Evolutionary conservation across 2,329 filamentous ascomycete genomes (phyloP).

Genomic region (Ustulina deusta): DNA sequence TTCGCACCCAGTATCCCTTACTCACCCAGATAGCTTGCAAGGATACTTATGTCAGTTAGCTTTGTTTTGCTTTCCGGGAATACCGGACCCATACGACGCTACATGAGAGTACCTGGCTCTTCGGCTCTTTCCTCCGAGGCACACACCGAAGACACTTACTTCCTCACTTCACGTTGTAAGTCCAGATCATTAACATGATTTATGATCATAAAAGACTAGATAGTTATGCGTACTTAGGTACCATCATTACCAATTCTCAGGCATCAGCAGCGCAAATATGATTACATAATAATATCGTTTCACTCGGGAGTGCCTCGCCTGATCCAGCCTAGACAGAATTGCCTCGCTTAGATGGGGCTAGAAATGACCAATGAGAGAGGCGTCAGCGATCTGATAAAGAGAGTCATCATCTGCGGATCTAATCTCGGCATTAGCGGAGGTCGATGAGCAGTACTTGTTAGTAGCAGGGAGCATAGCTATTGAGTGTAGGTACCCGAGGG

Average conservation of each 20-base stretch:
- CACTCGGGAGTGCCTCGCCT: too few species aligned
- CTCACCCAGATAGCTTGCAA: too few species aligned
- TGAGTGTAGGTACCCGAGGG: not conserved
- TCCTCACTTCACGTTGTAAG: not conserved
- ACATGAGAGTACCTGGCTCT: not conserved
- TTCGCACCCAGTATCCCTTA: not conserved
- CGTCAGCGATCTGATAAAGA: slow-evolving; percentile 31
- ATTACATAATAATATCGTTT: not conserved
- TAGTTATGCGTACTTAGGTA: too few species aligned
- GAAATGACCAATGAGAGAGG: slow-evolving; percentile 19
- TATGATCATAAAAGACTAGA: not conserved
- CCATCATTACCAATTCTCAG: not conserved
- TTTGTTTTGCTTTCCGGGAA: not conserved
- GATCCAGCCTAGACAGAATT: slow-evolving; percentile 7
- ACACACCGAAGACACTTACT: not conserved
- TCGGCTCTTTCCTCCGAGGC: not conserved
- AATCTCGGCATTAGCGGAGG: slow-evolving; percentile 30
- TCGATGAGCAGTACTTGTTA: not conserved
- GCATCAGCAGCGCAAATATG: not conserved
- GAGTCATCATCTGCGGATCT: slow-evolving; percentile 19
- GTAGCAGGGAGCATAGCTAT: not conserved
- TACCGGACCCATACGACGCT: not conserved
- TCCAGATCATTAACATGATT: not conserved
- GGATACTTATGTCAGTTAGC: too few species aligned
- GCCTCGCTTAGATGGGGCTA: not conserved